These are phyloP conservation scores for Citrus mangshanensis DNA, from an alignment of 345 rosid genomes.

Conservation along the genomic window DNA sequence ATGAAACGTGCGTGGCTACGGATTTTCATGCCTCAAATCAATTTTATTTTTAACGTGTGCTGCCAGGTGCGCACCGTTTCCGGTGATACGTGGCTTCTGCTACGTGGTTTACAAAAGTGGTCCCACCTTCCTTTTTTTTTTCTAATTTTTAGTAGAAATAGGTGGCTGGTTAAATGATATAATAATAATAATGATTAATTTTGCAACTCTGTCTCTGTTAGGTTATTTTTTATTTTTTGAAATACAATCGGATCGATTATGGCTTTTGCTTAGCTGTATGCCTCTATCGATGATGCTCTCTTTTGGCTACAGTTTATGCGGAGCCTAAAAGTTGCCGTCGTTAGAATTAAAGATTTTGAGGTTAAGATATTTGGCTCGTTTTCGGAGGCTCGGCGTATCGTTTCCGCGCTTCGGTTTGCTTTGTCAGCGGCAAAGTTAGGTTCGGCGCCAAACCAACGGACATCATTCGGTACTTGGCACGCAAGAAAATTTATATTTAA, in stretches of 20 bases:
- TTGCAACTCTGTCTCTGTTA: too few species aligned
- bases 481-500: background rate
- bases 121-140: background rate
- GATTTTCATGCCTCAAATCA: background rate
- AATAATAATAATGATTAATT: background rate
- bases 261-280: conserved; percentile 2
- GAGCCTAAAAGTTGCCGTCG: background rate
- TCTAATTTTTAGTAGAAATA: background rate
- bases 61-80: background rate
- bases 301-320: background rate
- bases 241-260: background rate
- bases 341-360: background rate
- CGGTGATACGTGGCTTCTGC: background rate
- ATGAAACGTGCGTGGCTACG: conserved; percentile 9
- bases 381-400: background rate
- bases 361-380: background rate
- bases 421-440: background rate
- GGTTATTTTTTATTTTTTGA: background rate
- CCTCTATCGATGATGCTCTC: background rate
- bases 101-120: background rate
- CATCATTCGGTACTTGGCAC: background rate
- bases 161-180: background rate
- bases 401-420: background rate
- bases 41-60: background rate
- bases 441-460: background rate